Evolutionary conservation across 345 rosid species (phyloP), one percentile per base, ranked within the genome.

Genomic region (Barbarea vulgaris): DNA sequence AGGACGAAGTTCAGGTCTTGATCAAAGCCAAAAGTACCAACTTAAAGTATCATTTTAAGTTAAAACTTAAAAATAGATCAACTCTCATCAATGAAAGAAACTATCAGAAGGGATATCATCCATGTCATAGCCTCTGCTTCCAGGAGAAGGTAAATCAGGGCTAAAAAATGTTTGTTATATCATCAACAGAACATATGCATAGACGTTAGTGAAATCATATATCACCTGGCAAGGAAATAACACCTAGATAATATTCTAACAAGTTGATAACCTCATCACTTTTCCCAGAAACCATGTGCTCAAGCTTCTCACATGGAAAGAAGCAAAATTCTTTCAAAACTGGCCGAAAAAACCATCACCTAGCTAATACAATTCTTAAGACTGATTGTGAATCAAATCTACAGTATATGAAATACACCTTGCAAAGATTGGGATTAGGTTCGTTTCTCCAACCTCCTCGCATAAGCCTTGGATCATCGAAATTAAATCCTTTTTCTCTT

Each of bases 401-500:
- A 47, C 44, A 64, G 47, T 12, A 65, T 66, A 65, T 15, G 74
- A 77, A 69, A 64, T 19, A 41, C 75, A 94, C 98, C 98, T 86
- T 87, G 90, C 97, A 94, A 48, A 81, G 34, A 80, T 94, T 88
- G 51, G 96, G 85, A 84, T 89, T 85, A 46, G 91, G 86, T 66
- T 91, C 97, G 79, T 94, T 88, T 83, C 98, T 89, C 98, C 98
- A 91, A 70, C 94, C 94, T 68, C 98, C 98, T 30, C 86, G 84
- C 90, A 94, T 85, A 33, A 94, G 82, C 87, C 94, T 88, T 18
- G 82, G 69, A 80, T 94, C 97, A 60, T 91, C 91, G 77, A 94
- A 94, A 85, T 94, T 94, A 81, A 94, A 94, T 67, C 97, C 98
- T 79, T 86, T 88, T 80, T 91, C 98, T 12, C 58, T 82, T 31